Base-by-base conservation (phyloP, 371 early-diverging fungal genomes). In the Umbelopsis sp. region DNA sequence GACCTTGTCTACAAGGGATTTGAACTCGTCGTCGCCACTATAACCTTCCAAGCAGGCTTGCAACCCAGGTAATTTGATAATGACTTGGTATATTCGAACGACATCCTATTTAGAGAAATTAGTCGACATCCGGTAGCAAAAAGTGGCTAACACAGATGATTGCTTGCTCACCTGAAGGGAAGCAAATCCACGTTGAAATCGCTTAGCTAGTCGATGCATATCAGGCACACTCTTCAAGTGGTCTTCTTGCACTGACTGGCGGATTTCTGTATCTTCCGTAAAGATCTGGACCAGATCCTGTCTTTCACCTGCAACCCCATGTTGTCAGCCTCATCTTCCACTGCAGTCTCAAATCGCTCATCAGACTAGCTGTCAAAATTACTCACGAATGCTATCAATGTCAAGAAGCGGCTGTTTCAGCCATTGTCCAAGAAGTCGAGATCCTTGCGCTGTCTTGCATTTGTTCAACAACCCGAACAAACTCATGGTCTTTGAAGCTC, bases 391-490 rank as follows among this genome's bases (percentile, higher is more conserved):
- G 25, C 89, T 91, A 8, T 74, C 71, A 8, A 91, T 22, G 41
- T 89, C 86, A 73, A 97, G 80, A 4, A 97, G 81, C 7, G 99
- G 99, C 72, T 98, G 98, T 69, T 93, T 96, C 37, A 99, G 74
- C 98, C 98, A 99, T 75, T 95, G 95, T 14, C 87, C 85, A 24
- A 98, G 80, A 70, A 97, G 73, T 4, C 98, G 84, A 20, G 92
- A 85, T 0, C 99, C 99, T 73, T 96, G 97, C 0, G 92, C 79
- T 5, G 99, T 99, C 66, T 90, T 88, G 82, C 97, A 96, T 67
- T 92, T 84, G 79, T 97, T 94, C 50, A 99, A 80, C 50, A 97
- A 78, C 0, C 97, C 96, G 68, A 87, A 94, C 20, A 97, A 76
- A 72, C 89, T 92, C 88, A 92, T 92, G 10, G 87, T 88, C 73